Conservation (phyloP, 2,329 filamentous ascomycete genomes). For the Hypoxylon sp. region DNA sequence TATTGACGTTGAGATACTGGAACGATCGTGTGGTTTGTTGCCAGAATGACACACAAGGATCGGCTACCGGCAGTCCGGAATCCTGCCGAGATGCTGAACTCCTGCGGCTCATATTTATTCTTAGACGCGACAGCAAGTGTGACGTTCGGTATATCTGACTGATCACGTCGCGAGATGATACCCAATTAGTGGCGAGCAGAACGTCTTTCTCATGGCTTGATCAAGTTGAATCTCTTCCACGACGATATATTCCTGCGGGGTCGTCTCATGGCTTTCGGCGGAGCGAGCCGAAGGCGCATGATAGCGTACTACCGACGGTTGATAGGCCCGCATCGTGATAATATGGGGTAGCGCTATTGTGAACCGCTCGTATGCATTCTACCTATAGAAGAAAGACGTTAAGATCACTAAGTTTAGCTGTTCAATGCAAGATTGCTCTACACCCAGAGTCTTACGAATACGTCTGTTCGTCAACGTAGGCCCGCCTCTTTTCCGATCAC, state of each 20-base stretch:
- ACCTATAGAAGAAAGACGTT: slow-evolving; percentile 2
- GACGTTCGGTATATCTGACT: not conserved
- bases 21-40: slow-evolving; percentile 62
- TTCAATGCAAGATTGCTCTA: not conserved
- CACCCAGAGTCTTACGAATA: not conserved
- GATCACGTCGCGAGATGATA: not conserved
- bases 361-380: slow-evolving; percentile 18
- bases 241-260: slow-evolving; percentile 35
- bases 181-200: not conserved
- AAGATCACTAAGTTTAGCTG: not conserved
- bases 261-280: slow-evolving; percentile 21
- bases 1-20: slow-evolving; percentile 59
- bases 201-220: not conserved
- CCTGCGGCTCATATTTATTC: slow-evolving; percentile 9
- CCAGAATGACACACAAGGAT: slow-evolving; percentile 57
- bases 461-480: not conserved
- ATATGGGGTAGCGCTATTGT: slow-evolving; percentile 10
- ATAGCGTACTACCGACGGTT: slow-evolving; percentile 25
- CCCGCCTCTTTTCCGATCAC: not conserved
- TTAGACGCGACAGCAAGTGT: not conserved
- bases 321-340: slow-evolving; percentile 17
- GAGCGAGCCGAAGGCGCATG: slow-evolving; percentile 28
- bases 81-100: slow-evolving; percentile 14
- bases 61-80: slow-evolving; percentile 44
- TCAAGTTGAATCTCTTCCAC: slow-evolving; percentile 8